Base-by-base conservation (phyloP, 1,139 yeast species). In the Candida sojae region DNA sequence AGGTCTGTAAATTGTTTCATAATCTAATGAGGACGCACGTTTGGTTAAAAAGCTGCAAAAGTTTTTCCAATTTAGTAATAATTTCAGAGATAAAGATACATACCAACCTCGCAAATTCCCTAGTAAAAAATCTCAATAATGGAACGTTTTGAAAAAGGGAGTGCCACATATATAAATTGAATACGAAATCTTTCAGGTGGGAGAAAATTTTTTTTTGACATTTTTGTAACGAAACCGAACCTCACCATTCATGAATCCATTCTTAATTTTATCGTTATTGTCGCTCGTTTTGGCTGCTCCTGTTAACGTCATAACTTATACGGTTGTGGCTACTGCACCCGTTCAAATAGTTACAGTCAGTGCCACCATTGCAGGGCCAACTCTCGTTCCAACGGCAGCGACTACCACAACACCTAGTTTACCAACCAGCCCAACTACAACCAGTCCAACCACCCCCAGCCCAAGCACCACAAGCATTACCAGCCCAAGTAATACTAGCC, bases 321-420 rank as follows among this genome's bases (percentile, higher is more conserved):
- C 45, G 2, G 42, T 45, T 30, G 32, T 45, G 11, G 45, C 42
- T 9, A 45, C 45, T 7, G 45, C 45, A 6, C 45, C 45, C 1
- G 12, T 37, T 6, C 10, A 43, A 31, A n/a, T 30, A 6, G 42
- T 43, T 29, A 43, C 45, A 5, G 42, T 37, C 7, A 28, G 34
- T 8, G 12, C 30, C 38, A 31, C 6, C 23, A 11, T 13, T 30
- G n/a, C 36, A 17, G 9, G 26, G 10, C 12, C 40, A 26, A 6
- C 11, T 34, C n/a, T 37, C 23, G 11, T 38, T 13, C 25, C 40
- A 13, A 13, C 47, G 13, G 17, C 43, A 5, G 4, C 35, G 7
- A 10, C 5, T 13, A 29, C 33, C n/a, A 4, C 33, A n/a, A 6
- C 42, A 13, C 17, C 33, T 12, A 28, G 42, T 13, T 17, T 45